A percentile compares a stretch with the other conserved stretches of the same genome.
Conservation (phyloP, 1,139 yeast species). For the Yamadazyma conglobata region DNA sequence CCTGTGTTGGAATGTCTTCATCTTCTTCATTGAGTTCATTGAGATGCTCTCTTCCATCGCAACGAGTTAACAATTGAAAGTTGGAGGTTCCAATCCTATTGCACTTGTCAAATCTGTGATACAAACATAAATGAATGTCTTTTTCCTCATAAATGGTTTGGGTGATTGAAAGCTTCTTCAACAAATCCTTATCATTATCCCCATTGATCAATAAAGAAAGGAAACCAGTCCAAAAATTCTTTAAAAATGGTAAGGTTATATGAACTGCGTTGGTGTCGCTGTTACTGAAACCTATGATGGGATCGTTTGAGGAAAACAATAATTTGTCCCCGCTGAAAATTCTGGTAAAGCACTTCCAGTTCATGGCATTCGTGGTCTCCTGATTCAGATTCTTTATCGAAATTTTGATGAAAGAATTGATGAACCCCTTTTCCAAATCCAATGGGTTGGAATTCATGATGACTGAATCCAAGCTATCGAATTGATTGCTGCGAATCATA, state of each 20-base stretch:
- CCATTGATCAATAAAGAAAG: conserved; percentile 37
- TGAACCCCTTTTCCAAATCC: conserved; percentile 23
- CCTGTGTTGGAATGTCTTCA: conserved; percentile 7
- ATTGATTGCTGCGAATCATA: conserved; percentile 11
- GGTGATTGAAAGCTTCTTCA: conserved; percentile 18
- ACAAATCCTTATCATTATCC: conserved; percentile 23
- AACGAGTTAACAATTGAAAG: conserved; percentile 6
- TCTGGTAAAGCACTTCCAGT: conserved; percentile 34
- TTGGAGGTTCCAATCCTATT: conserved; percentile 10
- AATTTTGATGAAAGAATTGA: conserved; percentile 29
- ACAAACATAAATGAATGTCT: conserved; percentile 23
- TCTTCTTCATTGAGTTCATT: conserved; percentile 10
- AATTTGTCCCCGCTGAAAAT: conserved; percentile 25
- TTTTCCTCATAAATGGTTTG: conserved; percentile 28
- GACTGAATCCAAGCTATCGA: conserved; percentile 16
- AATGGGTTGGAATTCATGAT: conserved; percentile 17
- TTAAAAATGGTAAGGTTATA: conserved; percentile 38
- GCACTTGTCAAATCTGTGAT: conserved; percentile 24
- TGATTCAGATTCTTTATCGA: conserved; percentile 15
- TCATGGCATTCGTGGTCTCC: conserved; percentile 18
- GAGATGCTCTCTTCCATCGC: conserved; percentile 8
- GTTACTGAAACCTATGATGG: conserved; percentile 33
- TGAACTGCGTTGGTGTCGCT: conserved; percentile 19
- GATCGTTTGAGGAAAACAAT: conserved; percentile 28
- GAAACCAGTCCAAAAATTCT: conserved; percentile 40